Evolutionary conservation across 345 rosid species (phyloP), one percentile per base, ranked within the genome.

Genomic region (Chamaenerion angustifolium): DNA sequence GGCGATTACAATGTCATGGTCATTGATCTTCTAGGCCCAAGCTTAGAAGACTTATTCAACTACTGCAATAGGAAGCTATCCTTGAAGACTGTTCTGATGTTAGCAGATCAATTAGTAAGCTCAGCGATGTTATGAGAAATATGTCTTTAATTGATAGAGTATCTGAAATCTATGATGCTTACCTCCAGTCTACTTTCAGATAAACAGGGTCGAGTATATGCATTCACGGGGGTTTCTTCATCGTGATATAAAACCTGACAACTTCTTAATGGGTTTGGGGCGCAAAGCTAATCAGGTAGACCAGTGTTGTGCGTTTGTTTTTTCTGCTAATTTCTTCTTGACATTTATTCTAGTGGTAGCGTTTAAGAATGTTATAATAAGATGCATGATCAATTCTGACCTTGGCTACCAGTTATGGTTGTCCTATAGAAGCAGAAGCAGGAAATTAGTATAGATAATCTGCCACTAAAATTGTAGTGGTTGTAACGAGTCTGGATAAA

Each of bases 21-120:
- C 60, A 88, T 88, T 49, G 96, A 88, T 56, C 96, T 87, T 68
- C 87, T 87, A 46, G 96, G 96, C 17, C 96, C 96, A 3, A 87
- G 94, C 65, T 73, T 87, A 76, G 96, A 87, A 60, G 96, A 87
- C 60, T 67, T 81, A 40, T 87, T 87, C 77, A 87, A 87, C 71
- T 83, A 81, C 58, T 83, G 94, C 75, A 81, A 73, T 69, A 63
- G 96, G 58, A 87, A 66, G 63, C 72, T 87, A 35, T 51, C 96
- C 21, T 65, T 83, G 73, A 87, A 87, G 64, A 76, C 94, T n/a
- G 96, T 87, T 37, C 56, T 81, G 54, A 87, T 83, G 96, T 89
- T 87, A 23, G 96, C 96, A 12, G 94, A 87, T 77, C 94, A 87
- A 62, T 64, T 87, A 61, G 96, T 83, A 68, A 72, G 92, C 66